Conservation (phyloP, 306 rosid genomes). For the Abrus pulchellus region DNA sequence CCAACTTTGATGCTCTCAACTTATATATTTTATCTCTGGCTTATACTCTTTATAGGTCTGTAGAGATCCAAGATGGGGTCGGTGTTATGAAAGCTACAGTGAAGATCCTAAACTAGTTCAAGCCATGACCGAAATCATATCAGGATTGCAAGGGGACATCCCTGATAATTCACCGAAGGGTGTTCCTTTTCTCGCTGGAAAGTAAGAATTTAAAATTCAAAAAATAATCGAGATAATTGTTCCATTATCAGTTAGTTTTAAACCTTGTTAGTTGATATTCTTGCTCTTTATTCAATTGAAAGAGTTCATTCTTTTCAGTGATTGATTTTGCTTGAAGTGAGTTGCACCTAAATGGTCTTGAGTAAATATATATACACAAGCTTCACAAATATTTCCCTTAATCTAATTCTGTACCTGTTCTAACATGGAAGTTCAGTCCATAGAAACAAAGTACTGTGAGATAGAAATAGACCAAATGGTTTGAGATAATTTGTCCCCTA, state of each 20-base stretch:
- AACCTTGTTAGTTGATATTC: conserved; percentile 32
- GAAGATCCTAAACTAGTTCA: conserved; percentile 59
- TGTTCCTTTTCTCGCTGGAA: conserved; percentile 56
- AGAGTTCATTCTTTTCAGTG: conserved; percentile 3
- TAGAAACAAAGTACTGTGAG: no score
- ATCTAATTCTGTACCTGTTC: conserved; percentile 2
- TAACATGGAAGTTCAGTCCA: not conserved
- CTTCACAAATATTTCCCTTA: not conserved
- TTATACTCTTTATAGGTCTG: conserved; percentile 52
- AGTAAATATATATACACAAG: not conserved
- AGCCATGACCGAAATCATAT: conserved; percentile 59
- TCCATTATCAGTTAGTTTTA: conserved; percentile 9
- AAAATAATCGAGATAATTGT: not conserved
- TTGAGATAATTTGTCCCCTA: not conserved
- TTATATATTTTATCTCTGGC: not conserved
- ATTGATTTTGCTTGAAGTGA: conserved; percentile 18
- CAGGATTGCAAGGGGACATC: conserved; percentile 60
- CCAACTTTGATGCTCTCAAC: not conserved
- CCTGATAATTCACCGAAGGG: conserved; percentile 48
- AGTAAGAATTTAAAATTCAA: conserved; percentile 44
- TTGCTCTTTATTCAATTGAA: conserved; percentile 12
- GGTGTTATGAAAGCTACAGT: conserved; percentile 65
- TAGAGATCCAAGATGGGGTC: conserved; percentile 72
- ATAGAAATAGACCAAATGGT: not conserved
- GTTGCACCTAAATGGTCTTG: not conserved